Percentiles rank a stretch among this genome's conserved stretches.
phyloP scores from a whole-genome alignment of 352 stramenopile genomes.

The Pythium brachiatum region DNA sequence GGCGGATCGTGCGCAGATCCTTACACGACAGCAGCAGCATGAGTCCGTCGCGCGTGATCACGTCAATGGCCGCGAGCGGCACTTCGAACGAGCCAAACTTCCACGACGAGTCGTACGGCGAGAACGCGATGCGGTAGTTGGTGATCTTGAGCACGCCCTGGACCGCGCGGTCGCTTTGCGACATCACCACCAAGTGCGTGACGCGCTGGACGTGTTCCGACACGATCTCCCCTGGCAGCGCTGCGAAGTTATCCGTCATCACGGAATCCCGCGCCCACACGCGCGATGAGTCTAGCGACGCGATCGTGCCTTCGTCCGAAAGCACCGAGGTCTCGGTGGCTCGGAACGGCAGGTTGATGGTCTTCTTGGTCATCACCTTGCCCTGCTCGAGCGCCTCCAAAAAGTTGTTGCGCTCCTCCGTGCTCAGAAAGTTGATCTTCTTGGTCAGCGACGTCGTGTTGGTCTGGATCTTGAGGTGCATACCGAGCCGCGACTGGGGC shows the following conservation, averaged over 20 bases:
- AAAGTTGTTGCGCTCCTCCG: slow-evolving; percentile 79
- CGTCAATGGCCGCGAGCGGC: slow-evolving; percentile 69
- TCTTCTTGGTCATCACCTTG: slow-evolving; percentile 81
- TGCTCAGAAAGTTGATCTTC: slow-evolving; percentile 85
- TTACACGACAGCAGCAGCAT: slow-evolving; percentile 84
- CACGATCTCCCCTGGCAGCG: slow-evolving; percentile 65
- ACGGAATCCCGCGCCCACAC: slow-evolving; percentile 57
- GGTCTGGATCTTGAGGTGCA: slow-evolving; percentile 87
- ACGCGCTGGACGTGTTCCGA: slow-evolving; percentile 82
- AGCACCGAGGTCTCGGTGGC: slow-evolving; percentile 17
- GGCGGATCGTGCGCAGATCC: slow-evolving; percentile 71
- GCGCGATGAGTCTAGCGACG: slow-evolving; percentile 32
- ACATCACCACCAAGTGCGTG: slow-evolving; percentile 84
- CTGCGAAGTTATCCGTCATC: slow-evolving; percentile 52
- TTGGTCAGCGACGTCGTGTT: slow-evolving; percentile 70
- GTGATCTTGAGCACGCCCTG: slow-evolving; percentile 87
- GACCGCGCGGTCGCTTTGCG: slow-evolving; percentile 74
- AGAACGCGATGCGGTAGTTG: slow-evolving; percentile 78
- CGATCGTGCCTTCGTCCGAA: slow-evolving; percentile 16
- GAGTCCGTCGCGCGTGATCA: slow-evolving; percentile 74
- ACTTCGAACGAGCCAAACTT: slow-evolving; percentile 86
- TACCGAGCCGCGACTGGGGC: slow-evolving; percentile 67
- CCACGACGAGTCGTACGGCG: slow-evolving; percentile 81
- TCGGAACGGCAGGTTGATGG: slow-evolving; percentile 24
- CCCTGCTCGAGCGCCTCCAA: slow-evolving; percentile 76